Evolutionary conservation across 371 early-diverging fungal species (phyloP), one percentile per base, ranked within the genome.

Genomic region (Nematocida sp.): DNA sequence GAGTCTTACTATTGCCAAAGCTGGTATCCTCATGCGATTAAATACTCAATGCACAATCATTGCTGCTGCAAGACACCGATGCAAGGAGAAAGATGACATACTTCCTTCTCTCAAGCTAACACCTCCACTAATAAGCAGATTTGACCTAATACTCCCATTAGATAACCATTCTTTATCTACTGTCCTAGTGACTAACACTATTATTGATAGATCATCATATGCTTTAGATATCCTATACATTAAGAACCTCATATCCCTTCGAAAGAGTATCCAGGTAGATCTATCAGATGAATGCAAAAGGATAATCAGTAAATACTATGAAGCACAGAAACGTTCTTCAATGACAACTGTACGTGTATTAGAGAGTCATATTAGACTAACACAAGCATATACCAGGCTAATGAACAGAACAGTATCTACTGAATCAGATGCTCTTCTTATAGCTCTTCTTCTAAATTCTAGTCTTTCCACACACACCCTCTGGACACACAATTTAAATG

Each of bases 1-100:
- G 55, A 83, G 81, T 38, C 53, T 83, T 13, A 78, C 78, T 54
- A 63, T 83, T 47, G 83, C 83, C 34, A 83, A 83, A 52, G 83
- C 83, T 17, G 83, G 83, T 1, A 79, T 83, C 0, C 66, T 83
- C 21, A 41, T 79, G 19, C 66, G 77, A 4, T 48, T 83, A 25
- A 79, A 80, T 45, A 65, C 81, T 38, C 53, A 81, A 38, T 83
- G 83, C 65, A 78, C 83, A 51, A 60, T 83, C 7, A 55, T 83
- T 23, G 81, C 76, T 52, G 80, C 81, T 23, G 55, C 58, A 4
- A 53, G 62, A 23, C 76, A 74, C 21, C 75, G 51, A 48, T 34
- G 65, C 34, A 80, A 74, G 45, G 65, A 78, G 38, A 40, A 54
- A 21, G 81, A 80, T 53, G 43, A 48, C 3, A 61, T 81, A 53